These are phyloP conservation scores for Alternaria incomplexa DNA, from an alignment of 2,329 filamentous ascomycete genomes.

Conservation along the genomic window DNA sequence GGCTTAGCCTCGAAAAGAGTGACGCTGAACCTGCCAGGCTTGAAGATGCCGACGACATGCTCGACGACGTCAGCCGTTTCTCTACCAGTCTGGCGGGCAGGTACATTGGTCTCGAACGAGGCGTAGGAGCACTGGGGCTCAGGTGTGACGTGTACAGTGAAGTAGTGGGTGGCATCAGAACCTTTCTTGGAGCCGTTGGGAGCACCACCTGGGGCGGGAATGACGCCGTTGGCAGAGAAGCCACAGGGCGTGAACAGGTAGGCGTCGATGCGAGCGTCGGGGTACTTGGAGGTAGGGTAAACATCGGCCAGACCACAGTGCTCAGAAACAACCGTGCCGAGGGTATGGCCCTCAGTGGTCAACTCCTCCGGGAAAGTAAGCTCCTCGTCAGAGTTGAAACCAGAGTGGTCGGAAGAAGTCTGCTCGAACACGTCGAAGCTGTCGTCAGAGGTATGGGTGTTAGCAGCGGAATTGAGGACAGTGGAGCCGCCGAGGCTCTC, in stretches of 20 bases:
- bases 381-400: conserved; percentile 63
- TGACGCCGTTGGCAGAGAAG: conserved; percentile 95
- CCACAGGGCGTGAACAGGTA: conserved; percentile 97
- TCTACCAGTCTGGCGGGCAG: conserved; percentile 83
- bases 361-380: conserved; percentile 71
- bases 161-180: conserved; percentile 72
- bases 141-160: conserved; percentile 97
- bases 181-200: conserved; percentile 52
- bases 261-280: conserved; percentile 90
- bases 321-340: conserved; percentile 92
- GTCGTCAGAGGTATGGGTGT: conserved; percentile 58
- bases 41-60: conserved; percentile 94
- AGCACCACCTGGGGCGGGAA: conserved; percentile 71
- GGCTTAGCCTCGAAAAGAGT: conserved; percentile 93
- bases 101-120: conserved; percentile 98
- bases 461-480: conserved; percentile 49
- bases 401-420: conserved; percentile 67
- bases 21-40: conserved; percentile 95
- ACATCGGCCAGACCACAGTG: conserved; percentile 86
- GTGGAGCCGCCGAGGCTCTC: conserved; percentile 45
- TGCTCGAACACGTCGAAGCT: conserved; percentile 83
- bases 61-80: conserved; percentile 90
- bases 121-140: conserved; percentile 97
- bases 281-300: conserved; percentile 85
- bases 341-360: conserved; percentile 90